A percentile compares a stretch with the other conserved stretches of the same genome.
Evolutionary conservation across 768 basidiomycete species (phyloP).

Genomic region (Udeniomyces megalosporus): DNA sequence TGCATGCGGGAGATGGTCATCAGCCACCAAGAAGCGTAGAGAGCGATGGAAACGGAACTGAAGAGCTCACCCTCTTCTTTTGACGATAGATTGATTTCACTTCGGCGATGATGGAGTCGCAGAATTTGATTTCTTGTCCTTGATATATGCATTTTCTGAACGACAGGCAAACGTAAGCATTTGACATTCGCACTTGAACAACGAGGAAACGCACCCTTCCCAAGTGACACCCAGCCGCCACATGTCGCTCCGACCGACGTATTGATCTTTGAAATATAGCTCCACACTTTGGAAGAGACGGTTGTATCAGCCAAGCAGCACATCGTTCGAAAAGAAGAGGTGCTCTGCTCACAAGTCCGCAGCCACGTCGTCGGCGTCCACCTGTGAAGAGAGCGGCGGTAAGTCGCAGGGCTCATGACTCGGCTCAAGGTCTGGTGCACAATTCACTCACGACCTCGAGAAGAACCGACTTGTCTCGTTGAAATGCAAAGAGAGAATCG

Average conservation of each 20-base stretch:
- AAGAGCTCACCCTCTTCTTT: constrained; percentile 42
- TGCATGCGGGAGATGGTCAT: constrained; percentile 23
- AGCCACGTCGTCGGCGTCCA: constrained; percentile 39
- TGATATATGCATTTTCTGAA: background rate
- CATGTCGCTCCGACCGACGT: constrained; percentile 90
- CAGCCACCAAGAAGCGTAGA: constrained; percentile 1
- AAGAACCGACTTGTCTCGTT: background rate
- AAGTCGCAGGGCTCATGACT: background rate
- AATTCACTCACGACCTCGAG: constrained; percentile 6
- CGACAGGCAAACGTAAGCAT: background rate
- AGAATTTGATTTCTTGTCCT: constrained; percentile 37
- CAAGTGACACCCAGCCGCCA: constrained; percentile 78
- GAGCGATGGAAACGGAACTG: background rate
- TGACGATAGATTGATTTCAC: constrained; percentile 61
- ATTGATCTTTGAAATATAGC: constrained; percentile 84
- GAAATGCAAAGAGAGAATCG: background rate
- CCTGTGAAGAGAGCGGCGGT: constrained; percentile 32
- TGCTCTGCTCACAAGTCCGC: constrained; percentile 20
- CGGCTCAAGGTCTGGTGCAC: background rate
- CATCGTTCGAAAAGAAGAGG: background rate
- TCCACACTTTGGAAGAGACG: constrained; percentile 38
- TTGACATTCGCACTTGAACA: too few relatives aligned
- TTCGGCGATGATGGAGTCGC: constrained; percentile 60
- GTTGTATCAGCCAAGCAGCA: background rate
- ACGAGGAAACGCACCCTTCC: constrained; percentile 35